Base-by-base conservation (phyloP, 108 stramenopile species). In the Nitzschia palea region DNA sequence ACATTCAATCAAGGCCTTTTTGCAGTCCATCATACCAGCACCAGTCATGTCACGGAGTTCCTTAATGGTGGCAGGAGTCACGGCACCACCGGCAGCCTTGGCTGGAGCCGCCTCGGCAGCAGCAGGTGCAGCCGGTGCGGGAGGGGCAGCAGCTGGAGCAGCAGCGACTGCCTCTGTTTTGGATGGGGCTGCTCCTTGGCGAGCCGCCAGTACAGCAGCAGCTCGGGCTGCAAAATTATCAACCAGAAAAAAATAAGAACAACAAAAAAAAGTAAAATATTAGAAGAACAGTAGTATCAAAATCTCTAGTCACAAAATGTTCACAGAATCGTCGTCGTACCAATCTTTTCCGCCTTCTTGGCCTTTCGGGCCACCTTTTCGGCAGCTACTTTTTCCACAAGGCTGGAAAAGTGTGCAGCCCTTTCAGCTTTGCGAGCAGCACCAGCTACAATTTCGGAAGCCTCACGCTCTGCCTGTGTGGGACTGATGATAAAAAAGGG, bases 21-120 rank as follows among this genome's bases (percentile, higher is more conserved):
- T 93, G 77, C 91, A 95, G 76, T 90, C 89, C 89, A 92, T 92
- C 87, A 95, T 95, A 37, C 88, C 89, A 28, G 89, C 89, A 12
- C 89, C 89, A 37, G 89, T 86, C 58, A 48, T 48, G 35, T 82
- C 83, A 44, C 86, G 84, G 33, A 87, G 84, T 68, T 90, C 77
- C 71, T 90, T 90, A 77, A 86, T 85, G 35, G 70, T 76, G 20
- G 79, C 79, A 29, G 80, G 47, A 31, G 82, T 81, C 18, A 83
- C 32, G 23, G 53, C 52, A 37, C 58, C 58, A 20, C 22, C 58
- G 3, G 34, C 35, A 37, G 58, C 26, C 10, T 9, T 10, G 6
- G 50, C 50, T 37, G 58, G 35, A 20, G 58, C 33, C 10, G 58
- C 58, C 4, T 33, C 58, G 3, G 4, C 35, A 20, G 58, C n/a